phyloP scores from a whole-genome alignment of 306 rosid species.

The Inga oerstediana region DNA sequence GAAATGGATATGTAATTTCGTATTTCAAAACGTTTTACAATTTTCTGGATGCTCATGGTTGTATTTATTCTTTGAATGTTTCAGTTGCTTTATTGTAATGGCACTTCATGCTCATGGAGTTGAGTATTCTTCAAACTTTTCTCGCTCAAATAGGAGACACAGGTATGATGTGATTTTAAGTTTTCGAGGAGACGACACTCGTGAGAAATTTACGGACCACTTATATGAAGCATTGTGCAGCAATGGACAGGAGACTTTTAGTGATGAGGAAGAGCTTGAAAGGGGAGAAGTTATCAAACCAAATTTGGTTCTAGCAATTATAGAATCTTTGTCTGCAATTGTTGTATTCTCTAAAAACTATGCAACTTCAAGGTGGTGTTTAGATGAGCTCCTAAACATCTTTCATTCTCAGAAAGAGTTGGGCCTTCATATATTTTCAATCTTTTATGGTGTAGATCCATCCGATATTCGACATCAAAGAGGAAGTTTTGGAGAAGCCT shows the following conservation, averaged over 20 bases:
- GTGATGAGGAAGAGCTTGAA: conserved; percentile 17
- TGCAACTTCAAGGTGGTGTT: conserved; percentile 35
- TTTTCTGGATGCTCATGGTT: background rate
- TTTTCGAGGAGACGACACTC: too few species aligned
- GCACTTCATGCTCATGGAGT: too few species aligned
- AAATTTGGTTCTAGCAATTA: too few species aligned
- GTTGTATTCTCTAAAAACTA: conserved; percentile 33
- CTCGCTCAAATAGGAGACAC: too few species aligned
- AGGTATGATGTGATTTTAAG: conserved; percentile 17
- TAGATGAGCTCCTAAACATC: background rate
- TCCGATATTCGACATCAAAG: conserved; percentile 10
- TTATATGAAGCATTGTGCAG: background rate
- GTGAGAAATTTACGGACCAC: conserved; percentile 12
- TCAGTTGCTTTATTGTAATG: too few species aligned
- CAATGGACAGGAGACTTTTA: background rate
- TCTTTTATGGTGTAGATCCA: conserved; percentile 33
- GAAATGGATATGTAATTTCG: too few species aligned
- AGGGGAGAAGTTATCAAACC: background rate
- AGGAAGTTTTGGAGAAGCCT: conserved; percentile 18
- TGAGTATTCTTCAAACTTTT: too few species aligned
- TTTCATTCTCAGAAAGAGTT: background rate
- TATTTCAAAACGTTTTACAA: background rate
- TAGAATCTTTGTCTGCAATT: conserved; percentile 1
- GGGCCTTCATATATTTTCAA: conserved; percentile 1
- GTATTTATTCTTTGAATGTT: background rate